These are phyloP conservation scores for Solanum chiquidenum DNA, from an alignment of 257 asterid species.

Conservation along the genomic window DNA sequence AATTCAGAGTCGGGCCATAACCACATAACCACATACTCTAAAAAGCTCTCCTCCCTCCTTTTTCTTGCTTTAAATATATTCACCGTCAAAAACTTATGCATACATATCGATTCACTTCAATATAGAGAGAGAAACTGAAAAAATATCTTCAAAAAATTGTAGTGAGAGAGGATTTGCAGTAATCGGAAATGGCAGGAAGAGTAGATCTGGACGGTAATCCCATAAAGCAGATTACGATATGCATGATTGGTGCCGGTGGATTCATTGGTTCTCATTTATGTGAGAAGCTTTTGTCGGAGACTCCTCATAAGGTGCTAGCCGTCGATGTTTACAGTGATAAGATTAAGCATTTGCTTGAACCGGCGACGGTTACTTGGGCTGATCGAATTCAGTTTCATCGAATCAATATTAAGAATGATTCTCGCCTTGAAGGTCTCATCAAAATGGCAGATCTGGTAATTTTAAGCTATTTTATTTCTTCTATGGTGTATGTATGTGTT, in stretches of 20 bases:
- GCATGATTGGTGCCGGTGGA: slow-evolving; percentile 98
- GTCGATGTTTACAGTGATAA: slow-evolving; percentile 85
- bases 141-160: neutral
- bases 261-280: slow-evolving; percentile 96
- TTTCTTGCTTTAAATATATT: slow-evolving; percentile 48
- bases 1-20: too few relatives aligned
- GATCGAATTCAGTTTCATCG: slow-evolving; percentile 93
- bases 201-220: slow-evolving; percentile 87
- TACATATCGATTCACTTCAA: neutral
- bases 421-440: slow-evolving; percentile 95
- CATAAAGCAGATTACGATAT: slow-evolving; percentile 62
- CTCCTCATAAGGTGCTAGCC: slow-evolving; percentile 70
- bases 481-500: neutral
- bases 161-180: neutral
- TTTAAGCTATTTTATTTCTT: neutral
- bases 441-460: slow-evolving; percentile 92
- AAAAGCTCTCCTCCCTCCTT: slow-evolving; percentile 18
- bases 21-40: slow-evolving; percentile 3
- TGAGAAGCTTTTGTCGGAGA: slow-evolving; percentile 72
- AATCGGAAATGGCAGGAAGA: slow-evolving; percentile 54
- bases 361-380: slow-evolving; percentile 37
- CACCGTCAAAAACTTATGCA: neutral
- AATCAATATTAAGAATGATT: slow-evolving; percentile 79
- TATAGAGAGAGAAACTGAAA: neutral
- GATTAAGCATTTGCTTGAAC: slow-evolving; percentile 80